Conservation (phyloP, 2,329 filamentous ascomycete genomes). For the Westerdykella sp. region DNA sequence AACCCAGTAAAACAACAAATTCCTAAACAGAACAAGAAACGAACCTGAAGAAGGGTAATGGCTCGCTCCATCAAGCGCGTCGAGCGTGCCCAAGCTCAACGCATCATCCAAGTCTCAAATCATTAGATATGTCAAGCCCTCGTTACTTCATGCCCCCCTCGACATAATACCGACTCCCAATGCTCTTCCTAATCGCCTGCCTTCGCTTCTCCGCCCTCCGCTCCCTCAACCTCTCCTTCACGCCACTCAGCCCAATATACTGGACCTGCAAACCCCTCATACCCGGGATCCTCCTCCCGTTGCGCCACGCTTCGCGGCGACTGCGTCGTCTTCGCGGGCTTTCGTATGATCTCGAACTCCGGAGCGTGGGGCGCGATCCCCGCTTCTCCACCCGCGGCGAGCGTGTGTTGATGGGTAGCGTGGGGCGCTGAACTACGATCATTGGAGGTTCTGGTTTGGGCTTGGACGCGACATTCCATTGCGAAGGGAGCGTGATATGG, state of each 20-base stretch:
- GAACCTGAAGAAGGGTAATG: not conserved
- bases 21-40: not conserved
- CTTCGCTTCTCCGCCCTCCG: conserved; percentile 48
- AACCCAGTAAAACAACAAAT: not conserved
- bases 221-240: conserved; percentile 45
- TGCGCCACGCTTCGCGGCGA: conserved; percentile 20
- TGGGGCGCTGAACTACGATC: conserved; percentile 23
- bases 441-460: conserved; percentile 13
- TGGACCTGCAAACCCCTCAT: conserved; percentile 44
- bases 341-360: conserved; percentile 10
- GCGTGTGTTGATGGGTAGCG: conserved; percentile 12
- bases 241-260: conserved; percentile 46
- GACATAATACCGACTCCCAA: conserved; percentile 42
- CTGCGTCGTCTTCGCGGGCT: conserved; percentile 3
- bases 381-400: conserved; percentile 22
- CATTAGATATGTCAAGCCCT: not conserved
- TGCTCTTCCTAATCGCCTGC: conserved; percentile 48
- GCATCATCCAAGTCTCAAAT: not conserved
- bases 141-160: conserved; percentile 11
- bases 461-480: conserved; percentile 7
- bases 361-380: conserved; percentile 13
- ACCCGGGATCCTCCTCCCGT: conserved; percentile 35
- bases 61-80: not conserved
- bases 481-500: conserved; percentile 21
- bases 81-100: not conserved